Conservation (phyloP, 2,329 filamentous ascomycete species). For the Aspergillus alliaceus region DNA sequence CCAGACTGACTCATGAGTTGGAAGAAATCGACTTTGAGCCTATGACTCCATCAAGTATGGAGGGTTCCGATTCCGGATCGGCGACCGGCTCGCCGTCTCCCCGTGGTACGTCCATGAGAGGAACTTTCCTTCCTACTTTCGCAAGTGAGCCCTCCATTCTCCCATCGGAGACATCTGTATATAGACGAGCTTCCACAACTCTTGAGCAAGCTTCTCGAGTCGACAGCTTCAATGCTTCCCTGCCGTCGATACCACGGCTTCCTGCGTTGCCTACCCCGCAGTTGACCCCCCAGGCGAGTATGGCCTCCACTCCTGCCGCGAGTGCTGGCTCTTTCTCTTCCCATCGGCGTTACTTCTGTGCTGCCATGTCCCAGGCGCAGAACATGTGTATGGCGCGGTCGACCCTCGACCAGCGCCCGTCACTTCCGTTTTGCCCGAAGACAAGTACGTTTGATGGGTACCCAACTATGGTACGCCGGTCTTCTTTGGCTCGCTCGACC, state of each 20-base stretch:
- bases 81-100: slow-evolving; percentile 33
- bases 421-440: slow-evolving; percentile 34
- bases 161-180: slow-evolving; percentile 30
- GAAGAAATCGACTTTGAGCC: slow-evolving; percentile 47
- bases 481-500: slow-evolving; percentile 51
- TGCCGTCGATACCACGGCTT: slow-evolving; percentile 57
- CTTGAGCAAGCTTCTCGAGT: slow-evolving; percentile 51
- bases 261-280: slow-evolving; percentile 61
- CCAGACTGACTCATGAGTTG: slow-evolving; percentile 57
- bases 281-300: slow-evolving; percentile 58
- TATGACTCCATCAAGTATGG: slow-evolving; percentile 28
- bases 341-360: slow-evolving; percentile 58
- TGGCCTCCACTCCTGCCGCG: slow-evolving; percentile 61
- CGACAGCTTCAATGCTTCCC: slow-evolving; percentile 42
- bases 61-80: slow-evolving; percentile 25
- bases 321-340: slow-evolving; percentile 51
- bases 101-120: slow-evolving; percentile 15
- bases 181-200: slow-evolving; percentile 43
- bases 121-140: slow-evolving; percentile 11
- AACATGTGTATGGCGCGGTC: slow-evolving; percentile 56
- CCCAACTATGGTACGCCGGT: slow-evolving; percentile 50
- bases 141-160: slow-evolving; percentile 23
- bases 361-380: slow-evolving; percentile 59
- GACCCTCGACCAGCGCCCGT: slow-evolving; percentile 53
- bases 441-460: slow-evolving; percentile 48